Evolutionary conservation across 352 stramenopile species (phyloP).

Genomic region (Thalassiosira mediterranea): DNA sequence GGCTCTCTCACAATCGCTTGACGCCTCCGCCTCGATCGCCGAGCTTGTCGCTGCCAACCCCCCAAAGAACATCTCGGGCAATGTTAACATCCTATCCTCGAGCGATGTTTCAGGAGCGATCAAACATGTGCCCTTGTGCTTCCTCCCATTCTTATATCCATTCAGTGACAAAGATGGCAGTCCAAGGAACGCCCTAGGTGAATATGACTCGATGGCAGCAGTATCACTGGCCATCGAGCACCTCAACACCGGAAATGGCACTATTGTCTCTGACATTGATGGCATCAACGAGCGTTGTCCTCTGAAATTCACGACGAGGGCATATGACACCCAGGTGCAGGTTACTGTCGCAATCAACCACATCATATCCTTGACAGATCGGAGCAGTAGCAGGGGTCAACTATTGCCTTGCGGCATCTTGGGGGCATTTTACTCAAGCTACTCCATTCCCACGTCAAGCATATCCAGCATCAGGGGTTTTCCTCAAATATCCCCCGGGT

Average conservation of each 20-base stretch:
- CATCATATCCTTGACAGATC: slow-evolving; percentile 30
- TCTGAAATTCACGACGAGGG: slow-evolving; percentile 50
- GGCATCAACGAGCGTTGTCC: slow-evolving; percentile 49
- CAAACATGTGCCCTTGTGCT: slow-evolving; percentile 9
- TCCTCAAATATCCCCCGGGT: slow-evolving; percentile 57
- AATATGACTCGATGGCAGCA: slow-evolving; percentile 12
- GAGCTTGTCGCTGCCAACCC: slow-evolving; percentile 7
- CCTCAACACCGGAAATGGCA: slow-evolving; percentile 63
- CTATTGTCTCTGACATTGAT: slow-evolving; percentile 47
- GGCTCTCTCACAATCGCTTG: neutral
- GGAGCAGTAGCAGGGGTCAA: slow-evolving; percentile 8
- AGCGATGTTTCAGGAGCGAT: no score
- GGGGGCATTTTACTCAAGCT: slow-evolving; percentile 24
- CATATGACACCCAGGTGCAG: slow-evolving; percentile 37
- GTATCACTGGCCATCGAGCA: slow-evolving; percentile 56
- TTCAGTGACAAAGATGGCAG: neutral
- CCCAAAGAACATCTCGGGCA: slow-evolving; percentile 8
- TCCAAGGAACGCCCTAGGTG: neutral
- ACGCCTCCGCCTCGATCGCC: neutral
- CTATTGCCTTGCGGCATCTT: slow-evolving; percentile 54
- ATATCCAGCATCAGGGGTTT: slow-evolving; percentile 50
- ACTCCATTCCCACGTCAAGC: slow-evolving; percentile 52
- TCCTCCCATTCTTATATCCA: slow-evolving; percentile 5
- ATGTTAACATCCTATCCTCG: slow-evolving; percentile 21
- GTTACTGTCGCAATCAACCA: slow-evolving; percentile 33